Percentiles rank a stretch among this genome's conserved stretches.
Conservation (phyloP, 257 asterid species). For the Capsicum baccatum region DNA sequence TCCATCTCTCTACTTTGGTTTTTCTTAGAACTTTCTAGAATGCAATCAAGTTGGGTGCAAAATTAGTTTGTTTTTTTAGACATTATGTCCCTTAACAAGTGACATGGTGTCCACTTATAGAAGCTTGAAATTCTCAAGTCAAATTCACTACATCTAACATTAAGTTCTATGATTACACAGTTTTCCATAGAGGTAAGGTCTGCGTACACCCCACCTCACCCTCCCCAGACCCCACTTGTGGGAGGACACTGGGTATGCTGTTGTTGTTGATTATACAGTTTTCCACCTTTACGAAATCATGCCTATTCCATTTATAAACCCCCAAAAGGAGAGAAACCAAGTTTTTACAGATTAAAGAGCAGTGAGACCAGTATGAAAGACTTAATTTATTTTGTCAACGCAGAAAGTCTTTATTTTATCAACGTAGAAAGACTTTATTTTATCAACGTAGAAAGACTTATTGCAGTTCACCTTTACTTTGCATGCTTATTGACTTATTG, state of each 20-base stretch:
- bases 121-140: background rate
- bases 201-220: background rate
- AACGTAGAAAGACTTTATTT: background rate
- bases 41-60: background rate
- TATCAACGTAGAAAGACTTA: background rate
- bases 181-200: background rate
- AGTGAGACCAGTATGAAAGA: background rate
- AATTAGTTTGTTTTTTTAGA: background rate
- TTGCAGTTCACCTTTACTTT: background rate
- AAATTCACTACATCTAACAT: background rate
- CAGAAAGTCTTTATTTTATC: background rate
- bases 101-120: background rate
- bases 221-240: background rate
- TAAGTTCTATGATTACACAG: constrained; percentile 1
- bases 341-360: constrained; percentile 11
- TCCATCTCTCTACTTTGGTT: background rate
- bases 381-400: background rate
- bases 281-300: background rate
- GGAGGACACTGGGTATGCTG: background rate
- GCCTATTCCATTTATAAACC: background rate
- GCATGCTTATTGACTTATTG: background rate
- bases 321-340: constrained; percentile 20
- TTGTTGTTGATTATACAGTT: background rate
- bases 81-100: background rate
- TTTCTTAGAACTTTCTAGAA: background rate